phyloP scores from a whole-genome alignment of 768 basidiomycete species.

The Mycena vulgaris region DNA sequence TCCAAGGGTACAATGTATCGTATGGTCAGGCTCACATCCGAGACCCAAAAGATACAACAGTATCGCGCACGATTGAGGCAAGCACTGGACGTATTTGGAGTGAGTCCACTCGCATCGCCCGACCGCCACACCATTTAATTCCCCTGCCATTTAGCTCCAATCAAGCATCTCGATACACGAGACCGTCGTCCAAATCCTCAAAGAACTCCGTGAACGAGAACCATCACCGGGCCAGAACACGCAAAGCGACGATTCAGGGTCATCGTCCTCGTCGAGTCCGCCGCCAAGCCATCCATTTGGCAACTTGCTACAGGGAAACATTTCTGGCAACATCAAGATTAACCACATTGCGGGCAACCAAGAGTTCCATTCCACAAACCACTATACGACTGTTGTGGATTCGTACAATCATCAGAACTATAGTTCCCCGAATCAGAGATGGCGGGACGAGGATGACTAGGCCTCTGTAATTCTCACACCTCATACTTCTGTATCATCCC shows the following conservation, averaged over 20 bases:
- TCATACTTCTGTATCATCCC: too few relatives aligned
- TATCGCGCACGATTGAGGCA: constrained; percentile 40
- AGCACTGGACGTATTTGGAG: constrained; percentile 46
- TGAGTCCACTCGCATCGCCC: constrained; percentile 14
- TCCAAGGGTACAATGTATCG: constrained; percentile 30
- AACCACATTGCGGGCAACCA: constrained; percentile 38
- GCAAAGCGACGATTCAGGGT: constrained; percentile 11
- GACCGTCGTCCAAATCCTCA: constrained; percentile 38
- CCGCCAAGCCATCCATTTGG: constrained; percentile 29
- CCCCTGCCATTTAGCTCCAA: constrained; percentile 34
- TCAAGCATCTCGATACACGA: constrained; percentile 44
- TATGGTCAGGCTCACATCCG: constrained; percentile 33
- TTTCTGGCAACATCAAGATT: constrained; percentile 42
- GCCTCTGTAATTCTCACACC: too few relatives aligned
- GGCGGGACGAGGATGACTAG: not conserved
- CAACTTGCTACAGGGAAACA: constrained; percentile 31
- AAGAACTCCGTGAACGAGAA: constrained; percentile 32
- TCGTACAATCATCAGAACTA: constrained; percentile 37
- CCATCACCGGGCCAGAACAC: constrained; percentile 8
- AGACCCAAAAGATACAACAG: constrained; percentile 37
- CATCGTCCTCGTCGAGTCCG: constrained; percentile 9
- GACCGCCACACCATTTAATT: not conserved
- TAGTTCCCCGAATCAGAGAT: constrained; percentile 5
- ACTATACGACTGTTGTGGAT: constrained; percentile 35
- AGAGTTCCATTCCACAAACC: constrained; percentile 14